Evolutionary conservation across 2,329 filamentous ascomycete species (phyloP).

Genomic region (Microcera coccophila): DNA sequence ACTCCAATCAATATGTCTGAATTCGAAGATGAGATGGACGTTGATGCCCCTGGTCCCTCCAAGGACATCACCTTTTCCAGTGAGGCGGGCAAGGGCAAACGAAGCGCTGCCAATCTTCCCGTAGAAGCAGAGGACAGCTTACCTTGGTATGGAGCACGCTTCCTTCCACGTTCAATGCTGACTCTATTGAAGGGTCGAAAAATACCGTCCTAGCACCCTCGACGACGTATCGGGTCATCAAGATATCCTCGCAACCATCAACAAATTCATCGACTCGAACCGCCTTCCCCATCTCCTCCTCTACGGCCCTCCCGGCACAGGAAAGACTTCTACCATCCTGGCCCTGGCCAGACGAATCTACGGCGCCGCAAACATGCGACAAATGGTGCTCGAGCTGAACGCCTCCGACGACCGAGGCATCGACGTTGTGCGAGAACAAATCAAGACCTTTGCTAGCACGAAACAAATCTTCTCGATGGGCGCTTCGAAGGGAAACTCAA

Average conservation of each 20-base stretch:
- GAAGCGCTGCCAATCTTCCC: conserved; percentile 86
- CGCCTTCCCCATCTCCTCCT: conserved; percentile 91
- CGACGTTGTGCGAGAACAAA: conserved; percentile 96
- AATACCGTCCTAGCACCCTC: conserved; percentile 85
- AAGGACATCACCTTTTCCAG: conserved; percentile 65
- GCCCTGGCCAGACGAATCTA: conserved; percentile 93
- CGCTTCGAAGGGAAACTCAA: conserved; percentile 43
- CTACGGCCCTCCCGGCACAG: conserved; percentile 93
- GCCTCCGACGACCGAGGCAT: conserved; percentile 96
- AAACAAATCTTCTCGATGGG: conserved; percentile 87
- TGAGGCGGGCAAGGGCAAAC: conserved; percentile 79
- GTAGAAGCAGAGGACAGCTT: conserved; percentile 90
- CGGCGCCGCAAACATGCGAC: conserved; percentile 83
- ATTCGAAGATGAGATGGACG: conserved; percentile 58
- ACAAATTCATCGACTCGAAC: conserved; percentile 94
- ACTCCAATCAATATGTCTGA: conserved; percentile 53
- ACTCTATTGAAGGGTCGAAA: conserved; percentile 70
- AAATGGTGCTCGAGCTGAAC: conserved; percentile 98
- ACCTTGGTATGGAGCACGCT: conserved; percentile 64
- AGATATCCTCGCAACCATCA: conserved; percentile 95
- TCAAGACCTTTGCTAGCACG: conserved; percentile 97
- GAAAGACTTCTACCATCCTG: conserved; percentile 95
- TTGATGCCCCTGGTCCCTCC: conserved; percentile 47
- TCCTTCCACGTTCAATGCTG: not conserved
- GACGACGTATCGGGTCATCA: conserved; percentile 94